A percentile compares a stretch with the other conserved stretches of the same genome.
These are phyloP conservation scores for Beauveria scarabaeidicola DNA, from an alignment of 2,329 filamentous ascomycete species.

Conservation along the genomic window DNA sequence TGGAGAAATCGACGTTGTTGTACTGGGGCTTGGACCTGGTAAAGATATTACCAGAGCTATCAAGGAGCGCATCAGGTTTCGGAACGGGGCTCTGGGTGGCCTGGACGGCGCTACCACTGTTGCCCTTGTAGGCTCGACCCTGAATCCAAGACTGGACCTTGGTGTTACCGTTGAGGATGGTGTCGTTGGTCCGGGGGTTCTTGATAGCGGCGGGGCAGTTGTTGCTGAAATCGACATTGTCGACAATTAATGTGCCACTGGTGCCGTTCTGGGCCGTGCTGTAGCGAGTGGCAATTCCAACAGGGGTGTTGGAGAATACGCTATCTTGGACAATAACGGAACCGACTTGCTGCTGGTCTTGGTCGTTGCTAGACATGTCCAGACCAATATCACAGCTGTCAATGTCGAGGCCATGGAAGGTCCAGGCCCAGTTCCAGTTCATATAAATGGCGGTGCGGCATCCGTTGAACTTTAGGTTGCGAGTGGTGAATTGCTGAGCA, in stretches of 20 bases:
- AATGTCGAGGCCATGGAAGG: conserved; percentile 67
- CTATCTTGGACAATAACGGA: conserved; percentile 80
- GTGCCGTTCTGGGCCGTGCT: conserved; percentile 51
- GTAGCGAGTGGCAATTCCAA: conserved; percentile 66
- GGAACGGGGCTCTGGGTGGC: conserved; percentile 40
- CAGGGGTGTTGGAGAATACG: conserved; percentile 63
- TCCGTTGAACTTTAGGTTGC: conserved; percentile 73
- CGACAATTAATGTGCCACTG: conserved; percentile 74
- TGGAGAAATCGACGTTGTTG: conserved; percentile 52
- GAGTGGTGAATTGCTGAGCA: conserved; percentile 79
- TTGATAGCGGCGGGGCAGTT: conserved; percentile 60
- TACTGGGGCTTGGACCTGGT: conserved; percentile 89
- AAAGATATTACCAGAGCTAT: conserved; percentile 59
- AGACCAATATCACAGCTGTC: conserved; percentile 68
- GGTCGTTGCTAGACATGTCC: conserved; percentile 62
- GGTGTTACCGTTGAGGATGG: conserved; percentile 60
- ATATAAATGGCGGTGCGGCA: conserved; percentile 78
- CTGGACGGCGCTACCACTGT: conserved; percentile 48
- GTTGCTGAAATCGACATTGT: conserved; percentile 77
- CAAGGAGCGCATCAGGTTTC: conserved; percentile 61
- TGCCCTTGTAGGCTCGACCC: conserved; percentile 60
- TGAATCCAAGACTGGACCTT: conserved; percentile 68
- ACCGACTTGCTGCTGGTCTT: conserved; percentile 65
- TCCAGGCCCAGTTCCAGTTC: conserved; percentile 91
- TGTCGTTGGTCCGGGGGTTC: conserved; percentile 44